Base-by-base conservation (phyloP, 768 basidiomycete species). In the Dioszegia aurantiaca region DNA sequence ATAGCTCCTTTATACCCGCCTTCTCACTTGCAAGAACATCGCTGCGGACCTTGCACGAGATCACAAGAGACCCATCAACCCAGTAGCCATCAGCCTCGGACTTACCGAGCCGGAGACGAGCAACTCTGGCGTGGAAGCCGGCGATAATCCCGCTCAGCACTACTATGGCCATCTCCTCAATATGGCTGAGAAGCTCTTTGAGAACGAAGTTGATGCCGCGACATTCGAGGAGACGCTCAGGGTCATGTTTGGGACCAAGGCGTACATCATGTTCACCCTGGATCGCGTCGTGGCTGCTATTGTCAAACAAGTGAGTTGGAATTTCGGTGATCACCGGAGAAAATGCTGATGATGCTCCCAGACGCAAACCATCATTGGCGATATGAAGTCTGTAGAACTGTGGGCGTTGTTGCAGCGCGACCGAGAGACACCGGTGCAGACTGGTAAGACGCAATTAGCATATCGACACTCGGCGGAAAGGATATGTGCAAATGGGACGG, bases 151-250 rank as follows among this genome's bases (percentile, higher is more conserved):
- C 11, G 81, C 84, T 4, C 82, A 82, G 27, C 84, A 88, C 64
- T 87, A 90, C 60, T 98, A 98, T 78, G 80, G 85, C 79, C 91
- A 93, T 69, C 82, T 94, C 51, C 80, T 98, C 31, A 88, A 87
- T 58, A 87, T 89, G 10, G 90, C 89, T 74, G 94, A 98, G 77
- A 89, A 89, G 80, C 77, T 94, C 40, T 97, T 98, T 72, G 91
- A 91, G 68, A 87, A 84, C 61, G 93, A 98, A 72, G 81, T 98
- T 59, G 95, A 98, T 75, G 88, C 87, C 72, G 79, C 82, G n/a
- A 84, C 86, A 21, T 98, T 92, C 68, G 94, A 98, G 76, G 95
- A 98, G 74, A 89, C 90, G 70, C 85, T 97, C 85, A 80, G 95
- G 63, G 89, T 90, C 84, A 76, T 75, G 75, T 78, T 80, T 65